Conservation (phyloP, 345 rosid genomes). For the Moricandia moricandioides region DNA sequence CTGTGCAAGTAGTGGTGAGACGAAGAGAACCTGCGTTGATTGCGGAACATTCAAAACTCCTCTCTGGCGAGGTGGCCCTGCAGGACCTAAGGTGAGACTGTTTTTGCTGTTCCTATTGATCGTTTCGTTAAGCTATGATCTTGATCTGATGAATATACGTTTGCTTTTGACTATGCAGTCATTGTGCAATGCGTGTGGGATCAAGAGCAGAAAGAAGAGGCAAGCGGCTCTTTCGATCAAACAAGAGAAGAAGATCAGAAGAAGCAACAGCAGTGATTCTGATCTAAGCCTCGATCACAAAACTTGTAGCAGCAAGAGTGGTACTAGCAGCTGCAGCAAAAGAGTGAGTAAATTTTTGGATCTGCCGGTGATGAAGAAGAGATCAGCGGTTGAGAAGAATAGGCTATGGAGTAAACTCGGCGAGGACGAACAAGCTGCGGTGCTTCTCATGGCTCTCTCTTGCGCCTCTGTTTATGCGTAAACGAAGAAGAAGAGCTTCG, state of each 20-base stretch:
- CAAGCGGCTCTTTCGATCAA: conserved; percentile 57
- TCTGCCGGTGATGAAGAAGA: conserved; percentile 39
- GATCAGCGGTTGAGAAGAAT: conserved; percentile 54
- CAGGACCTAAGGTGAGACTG: conserved; percentile 69
- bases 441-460: conserved; percentile 84
- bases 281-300: conserved; percentile 22
- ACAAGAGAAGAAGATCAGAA: conserved; percentile 46
- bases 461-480: conserved; percentile 73
- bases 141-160: background rate
- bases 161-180: conserved; percentile 50
- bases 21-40: conserved; percentile 76
- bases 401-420: conserved; percentile 57
- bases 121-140: background rate
- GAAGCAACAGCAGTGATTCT: conserved; percentile 11
- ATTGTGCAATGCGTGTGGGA: conserved; percentile 96
- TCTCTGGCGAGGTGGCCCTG: conserved; percentile 97
- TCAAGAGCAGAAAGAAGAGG: conserved; percentile 91
- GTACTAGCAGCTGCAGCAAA: background rate
- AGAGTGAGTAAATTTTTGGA: conserved; percentile 22
- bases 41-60: conserved; percentile 93
- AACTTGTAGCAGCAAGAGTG: background rate
- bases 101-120: background rate
- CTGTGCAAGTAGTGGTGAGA: conserved; percentile 29
- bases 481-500: background rate
- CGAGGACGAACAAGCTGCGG: conserved; percentile 77